phyloP scores from a whole-genome alignment of 257 asterid species.

The Nemophila menziesii region DNA sequence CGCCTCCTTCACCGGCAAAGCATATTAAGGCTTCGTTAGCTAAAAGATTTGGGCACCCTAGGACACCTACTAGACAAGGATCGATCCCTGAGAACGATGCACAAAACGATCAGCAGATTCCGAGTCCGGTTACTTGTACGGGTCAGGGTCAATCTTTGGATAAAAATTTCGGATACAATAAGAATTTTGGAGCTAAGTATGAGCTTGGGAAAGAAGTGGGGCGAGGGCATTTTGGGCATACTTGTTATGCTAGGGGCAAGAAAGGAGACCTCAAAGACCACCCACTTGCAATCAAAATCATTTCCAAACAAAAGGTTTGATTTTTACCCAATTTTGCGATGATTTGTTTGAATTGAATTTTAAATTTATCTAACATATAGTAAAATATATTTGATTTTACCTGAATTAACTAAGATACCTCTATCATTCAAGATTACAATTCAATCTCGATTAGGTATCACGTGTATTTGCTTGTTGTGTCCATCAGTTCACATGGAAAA shows the following conservation, averaged over 20 bases:
- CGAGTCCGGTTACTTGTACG: background rate
- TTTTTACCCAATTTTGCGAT: background rate
- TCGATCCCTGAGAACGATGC: constrained; percentile 65
- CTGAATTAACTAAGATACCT: background rate
- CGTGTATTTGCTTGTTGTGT: too few relatives aligned
- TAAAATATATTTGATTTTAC: too few relatives aligned
- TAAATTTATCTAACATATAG: background rate
- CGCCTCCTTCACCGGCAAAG: constrained; percentile 97
- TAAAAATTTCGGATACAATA: constrained; percentile 74
- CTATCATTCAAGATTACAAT: background rate
- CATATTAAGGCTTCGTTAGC: constrained; percentile 81
- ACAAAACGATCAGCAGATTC: constrained; percentile 16
- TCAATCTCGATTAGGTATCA: background rate
- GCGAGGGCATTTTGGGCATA: constrained; percentile 94
- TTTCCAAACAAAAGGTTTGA: constrained; percentile 80
- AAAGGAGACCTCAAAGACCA: constrained; percentile 74
- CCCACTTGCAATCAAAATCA: constrained; percentile 86
- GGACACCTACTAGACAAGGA: constrained; percentile 55
- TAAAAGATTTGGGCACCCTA: constrained; percentile 59
- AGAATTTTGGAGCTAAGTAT: constrained; percentile 77
- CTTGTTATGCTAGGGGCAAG: constrained; percentile 67
- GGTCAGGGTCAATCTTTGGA: constrained; percentile 36
- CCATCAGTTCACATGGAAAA: background rate
- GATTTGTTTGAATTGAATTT: too few relatives aligned
- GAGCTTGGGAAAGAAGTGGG: constrained; percentile 96